These are phyloP conservation scores for Talaromyces amestolkiae DNA, from an alignment of 2,329 filamentous ascomycete species.

Conservation along the genomic window DNA sequence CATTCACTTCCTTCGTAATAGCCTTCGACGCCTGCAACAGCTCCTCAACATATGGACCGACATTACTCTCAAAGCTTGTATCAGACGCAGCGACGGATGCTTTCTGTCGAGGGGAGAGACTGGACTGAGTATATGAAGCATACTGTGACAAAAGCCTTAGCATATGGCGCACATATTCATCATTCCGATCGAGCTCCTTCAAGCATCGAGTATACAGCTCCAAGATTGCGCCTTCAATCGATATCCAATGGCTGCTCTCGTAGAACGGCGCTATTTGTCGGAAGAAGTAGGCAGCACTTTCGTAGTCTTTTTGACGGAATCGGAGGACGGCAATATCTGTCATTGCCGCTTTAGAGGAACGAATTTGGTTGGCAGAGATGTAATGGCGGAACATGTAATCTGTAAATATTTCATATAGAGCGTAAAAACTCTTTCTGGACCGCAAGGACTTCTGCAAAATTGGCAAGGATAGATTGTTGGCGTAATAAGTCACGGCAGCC, in stretches of 20 bases:
- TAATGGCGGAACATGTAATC: conserved; percentile 81
- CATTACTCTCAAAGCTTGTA: conserved; percentile 30
- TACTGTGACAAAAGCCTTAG: conserved; percentile 60
- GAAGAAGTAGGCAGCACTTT: conserved; percentile 73
- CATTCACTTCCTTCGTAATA: conserved; percentile 61
- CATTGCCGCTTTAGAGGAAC: conserved; percentile 73
- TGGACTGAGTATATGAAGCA: conserved; percentile 34
- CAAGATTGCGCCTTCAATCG: conserved; percentile 78
- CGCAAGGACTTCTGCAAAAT: conserved; percentile 61
- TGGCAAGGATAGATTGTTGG: conserved; percentile 54
- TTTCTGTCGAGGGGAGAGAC: conserved; percentile 32
- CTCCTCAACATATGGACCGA: conserved; percentile 38
- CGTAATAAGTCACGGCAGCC: conserved; percentile 23
- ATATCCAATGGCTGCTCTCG: conserved; percentile 71
- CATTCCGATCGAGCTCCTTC: conserved; percentile 68
- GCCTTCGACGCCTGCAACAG: conserved; percentile 49
- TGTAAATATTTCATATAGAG: conserved; percentile 72
- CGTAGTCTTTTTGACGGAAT: conserved; percentile 71
- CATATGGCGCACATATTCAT: conserved; percentile 75
- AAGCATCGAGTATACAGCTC: conserved; percentile 83
- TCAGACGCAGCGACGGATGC: conserved; percentile 32
- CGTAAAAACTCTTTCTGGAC: conserved; percentile 63
- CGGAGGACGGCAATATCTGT: conserved; percentile 85
- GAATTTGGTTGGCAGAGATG: conserved; percentile 71
- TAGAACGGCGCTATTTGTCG: conserved; percentile 75